Base-by-base conservation (phyloP, 2,329 filamentous ascomycete species). In the Fusarium pseudoanthophilum region DNA sequence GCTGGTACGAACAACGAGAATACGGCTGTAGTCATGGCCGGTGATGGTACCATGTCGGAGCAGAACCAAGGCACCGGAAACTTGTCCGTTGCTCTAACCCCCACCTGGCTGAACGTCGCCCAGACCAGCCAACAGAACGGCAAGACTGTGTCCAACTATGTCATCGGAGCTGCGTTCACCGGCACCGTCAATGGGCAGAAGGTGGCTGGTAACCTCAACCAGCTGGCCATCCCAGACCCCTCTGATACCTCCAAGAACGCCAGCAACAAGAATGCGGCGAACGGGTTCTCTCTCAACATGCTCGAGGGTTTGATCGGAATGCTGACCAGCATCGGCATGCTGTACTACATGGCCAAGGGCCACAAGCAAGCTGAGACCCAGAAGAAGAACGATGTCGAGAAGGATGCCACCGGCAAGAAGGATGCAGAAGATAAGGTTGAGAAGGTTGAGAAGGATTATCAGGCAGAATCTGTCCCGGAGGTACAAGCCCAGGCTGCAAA, bases 11-110 rank as follows among this genome's bases (percentile, higher is more conserved):
- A 26, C 10, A 20, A 21, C 1, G 30, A 61, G 37, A 61, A 21
- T 13, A 64, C 37, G 1, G 16, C 30, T 3, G 45, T 64, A 0
- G 45, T n/a, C 2, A 61, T 64, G 61, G 30, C 32, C 20, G 61
- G 56, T 1, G 36, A 61, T 51, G 21, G 45, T 9, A 51, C 36
- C 14, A 61, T 64, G 37, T 20, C 34, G 4, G 61, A 64, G 45
- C 30, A 51, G 24, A 42, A 61, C 11, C 14, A 8, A 32, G 61
- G 56, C 26, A 51, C n/a, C 3, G 45, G 61, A 4, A 32, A 37
- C 8, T 4, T 51, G 5, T 51, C 61, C 1, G 21, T 64, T 18
- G 2, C 11, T 0, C 24, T 64, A 16, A 45, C 15, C 0, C 56
- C 61, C 0, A 37, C 30, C 4, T 64, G 56, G 61, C 2, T 64